phyloP scores from a whole-genome alignment of 2,329 filamentous ascomycete genomes.

The Didymella glomerata region DNA sequence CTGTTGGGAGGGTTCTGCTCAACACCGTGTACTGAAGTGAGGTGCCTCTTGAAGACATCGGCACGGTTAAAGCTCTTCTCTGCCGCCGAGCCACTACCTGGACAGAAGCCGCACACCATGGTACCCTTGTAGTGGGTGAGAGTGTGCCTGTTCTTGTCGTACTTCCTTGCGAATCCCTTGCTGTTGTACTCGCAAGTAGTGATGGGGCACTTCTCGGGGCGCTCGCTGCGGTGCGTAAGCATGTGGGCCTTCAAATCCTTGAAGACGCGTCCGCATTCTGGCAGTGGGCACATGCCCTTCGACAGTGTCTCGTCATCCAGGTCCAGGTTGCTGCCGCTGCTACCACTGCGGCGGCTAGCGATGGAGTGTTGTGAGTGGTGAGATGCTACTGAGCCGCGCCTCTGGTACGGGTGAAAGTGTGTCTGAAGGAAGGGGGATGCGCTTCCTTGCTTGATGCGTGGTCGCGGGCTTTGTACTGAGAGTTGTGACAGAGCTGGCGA shows the following conservation, averaged over 20 bases:
- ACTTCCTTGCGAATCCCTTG: constrained; percentile 94
- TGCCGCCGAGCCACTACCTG: constrained; percentile 83
- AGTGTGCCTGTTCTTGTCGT: constrained; percentile 95
- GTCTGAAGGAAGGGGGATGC: constrained; percentile 73
- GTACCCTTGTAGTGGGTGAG: constrained; percentile 96
- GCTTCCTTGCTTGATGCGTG: constrained; percentile 61
- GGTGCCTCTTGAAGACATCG: constrained; percentile 93
- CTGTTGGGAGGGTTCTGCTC: constrained; percentile 94
- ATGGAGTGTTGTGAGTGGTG: constrained; percentile 71
- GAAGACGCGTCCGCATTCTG: constrained; percentile 85
- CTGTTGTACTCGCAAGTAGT: constrained; percentile 88
- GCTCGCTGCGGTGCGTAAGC: constrained; percentile 89
- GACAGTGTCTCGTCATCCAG: constrained; percentile 63
- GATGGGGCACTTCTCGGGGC: constrained; percentile 94
- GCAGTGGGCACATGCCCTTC: constrained; percentile 78
- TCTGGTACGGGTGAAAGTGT: constrained; percentile 65
- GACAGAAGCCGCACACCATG: constrained; percentile 96
- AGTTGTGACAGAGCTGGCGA: constrained; percentile 71
- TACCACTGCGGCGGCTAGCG: constrained; percentile 61
- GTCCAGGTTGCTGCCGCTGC: constrained; percentile 52
- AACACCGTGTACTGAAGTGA: constrained; percentile 89
- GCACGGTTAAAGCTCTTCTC: constrained; percentile 97
- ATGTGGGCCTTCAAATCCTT: constrained; percentile 94
- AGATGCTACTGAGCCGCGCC: constrained; percentile 75
- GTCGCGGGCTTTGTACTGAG: constrained; percentile 55